Base-by-base conservation (phyloP, 495 filamentous ascomycete species). In the Daldinia decipiens region DNA sequence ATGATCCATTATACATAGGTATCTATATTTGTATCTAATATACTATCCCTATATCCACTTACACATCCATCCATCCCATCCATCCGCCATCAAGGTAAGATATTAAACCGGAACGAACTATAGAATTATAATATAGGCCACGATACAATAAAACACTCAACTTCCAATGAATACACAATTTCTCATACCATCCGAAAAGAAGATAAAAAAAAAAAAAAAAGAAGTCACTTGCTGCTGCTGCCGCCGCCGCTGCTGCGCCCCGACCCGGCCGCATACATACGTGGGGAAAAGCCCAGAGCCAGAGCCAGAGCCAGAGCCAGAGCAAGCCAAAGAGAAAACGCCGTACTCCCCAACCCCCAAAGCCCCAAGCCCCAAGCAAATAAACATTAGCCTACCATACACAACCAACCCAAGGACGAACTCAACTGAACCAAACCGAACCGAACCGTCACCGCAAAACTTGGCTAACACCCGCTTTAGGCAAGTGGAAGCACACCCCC, bases 401-500 rank as follows among this genome's bases (percentile, higher is more conserved):
- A 19, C 17, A 4, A 47, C 43, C 43, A 21, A 47, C 43, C 43
- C 17, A 47, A 47, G 43, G 43, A 47, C 40, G 17, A 45, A 45
- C 40, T 19, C 17, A 47, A 47, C 43, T 7, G n/a, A 40, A 32
- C 40, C 40, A n/a, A n/a, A n/a, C n/a, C n/a, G 40, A 47, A 47
- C 43, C 17, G n/a, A 40, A 32, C 40, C 40, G 26, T 52, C 13
- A n/a, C 9, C 12, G 9, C 26, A 17, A 53, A 27, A 12, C 50
- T 45, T 45, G 40, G 50, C 50, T 27, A 29, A 53, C 50, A n/a
- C 59, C 69, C 55, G 53, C 2, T 72, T 72, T 72, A 72, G 69
- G 69, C 59, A 72, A 66, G 69, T 67, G 43, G 64, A 67, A 63
- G 63, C 68, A 71, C 40, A 45, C 40, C 0, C 40, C 40, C 17